Base-by-base conservation (phyloP, 2,329 filamentous ascomycete species). In the Dactylella cylindrospora region DNA sequence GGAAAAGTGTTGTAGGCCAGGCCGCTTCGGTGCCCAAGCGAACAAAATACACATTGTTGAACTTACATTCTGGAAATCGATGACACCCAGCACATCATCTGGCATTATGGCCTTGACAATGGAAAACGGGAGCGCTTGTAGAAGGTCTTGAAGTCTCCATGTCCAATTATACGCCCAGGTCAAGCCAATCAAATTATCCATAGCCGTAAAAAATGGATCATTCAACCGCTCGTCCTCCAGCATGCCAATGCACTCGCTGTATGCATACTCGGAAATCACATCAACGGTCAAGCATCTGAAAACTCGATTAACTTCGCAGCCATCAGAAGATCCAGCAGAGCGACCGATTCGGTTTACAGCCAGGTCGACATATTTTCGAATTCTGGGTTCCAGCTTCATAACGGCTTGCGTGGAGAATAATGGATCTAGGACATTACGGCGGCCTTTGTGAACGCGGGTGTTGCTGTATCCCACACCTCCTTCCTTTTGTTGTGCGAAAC, bases 131-230 rank as follows among this genome's bases (percentile, higher is more conserved):
- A 71, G 55, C 10, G 64, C 53, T 20, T 67, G 49, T 5, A 72
- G 54, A 0, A 68, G 10, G 26, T 32, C 45, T 13, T 55, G 43
- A 1, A 68, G 22, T 7, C 66, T 15, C 10, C 23, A 65, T 15
- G 74, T 75, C 65, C 77, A 72, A 43, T 74, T 75, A 65, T 76
- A 74, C 26, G 72, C 41, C 22, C 73, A 65, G 45, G 73, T 72
- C 13, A 71, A 68, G 0, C 70, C 69, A 5, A 72, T 50, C 3
- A 71, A 68, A 2, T 70, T 70, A 47, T 76, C 72, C 71, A 77
- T 74, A 1, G 73, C 73, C n/a, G 71, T 65, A 1, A 77, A 68
- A 19, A 76, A 72, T 0, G 75, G 75, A 7, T 73, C 72, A 31
- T 71, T 66, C 54, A 77, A 76, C 26, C 71, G 72, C 9, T 73